Evolutionary conservation across 257 asterid species (phyloP), one percentile per base, ranked within the genome.

Genomic region (Solanum clarkiae): DNA sequence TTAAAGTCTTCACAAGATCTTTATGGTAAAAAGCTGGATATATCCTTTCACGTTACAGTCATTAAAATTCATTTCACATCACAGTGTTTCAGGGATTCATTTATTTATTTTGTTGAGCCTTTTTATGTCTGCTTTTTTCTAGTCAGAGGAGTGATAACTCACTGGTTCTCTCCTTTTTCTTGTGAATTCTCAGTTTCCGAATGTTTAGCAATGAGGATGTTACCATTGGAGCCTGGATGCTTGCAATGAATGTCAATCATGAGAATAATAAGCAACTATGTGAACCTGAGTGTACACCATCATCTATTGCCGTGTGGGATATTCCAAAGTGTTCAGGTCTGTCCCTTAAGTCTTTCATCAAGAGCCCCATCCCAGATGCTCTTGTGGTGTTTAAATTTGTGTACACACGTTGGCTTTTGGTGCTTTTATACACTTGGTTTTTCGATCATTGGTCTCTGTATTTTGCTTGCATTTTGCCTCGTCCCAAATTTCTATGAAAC

Each of bases 181-280:
- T 54, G 42, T 36, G 65, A 84, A 53, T 36, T 84, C 54, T 36
- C 95, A 97, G 99, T 90, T 95, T 97, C 89, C 94, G 99, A 84
- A 95, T 95, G 98, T 97, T 97, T 86, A 95, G 97, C 91, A 97
- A 97, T 69, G 99, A 97, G 92, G 99, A 97, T 87, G 99, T 97
- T 9, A 97, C 99, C n/a, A 97, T 97, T 86, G 99, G 99, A 68
- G 91, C 99, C 10, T 97, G 98, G 99, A 97, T 97, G 98, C 98
- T 97, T 47, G 98, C 99, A 40, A 97, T 97, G 99, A 97, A 97
- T 77, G 98, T 97, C 79, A 89, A 91, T 84, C 98, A 93, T 55
- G 99, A 97, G 93, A 90, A 93, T 66, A 90, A 92, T 80, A 91
- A 92, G 86, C 85, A 70, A 63, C 93, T 97, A 63, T 97, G 99